Percentiles rank a stretch among this genome's conserved stretches.
These are phyloP conservation scores for Tetraselmis chui DNA, from an alignment of 139 green algal genomes.

Conservation along the genomic window DNA sequence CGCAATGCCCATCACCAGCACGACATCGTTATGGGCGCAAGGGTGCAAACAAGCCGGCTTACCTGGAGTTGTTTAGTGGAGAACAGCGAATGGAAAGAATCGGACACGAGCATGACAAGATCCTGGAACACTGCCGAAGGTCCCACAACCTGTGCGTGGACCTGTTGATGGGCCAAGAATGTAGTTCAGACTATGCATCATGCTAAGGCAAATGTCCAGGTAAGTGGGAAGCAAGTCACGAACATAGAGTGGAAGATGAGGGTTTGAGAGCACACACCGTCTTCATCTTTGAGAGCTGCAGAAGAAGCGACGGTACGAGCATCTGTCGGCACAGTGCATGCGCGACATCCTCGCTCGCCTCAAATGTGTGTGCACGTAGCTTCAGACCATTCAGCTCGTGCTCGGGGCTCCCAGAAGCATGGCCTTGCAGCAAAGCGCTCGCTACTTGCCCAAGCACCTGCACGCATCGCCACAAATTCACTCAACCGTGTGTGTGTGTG, in stretches of 20 bases:
- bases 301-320: neutral
- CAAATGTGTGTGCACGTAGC: neutral
- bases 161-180: neutral
- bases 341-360: neutral
- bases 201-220: neutral
- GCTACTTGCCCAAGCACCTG: neutral
- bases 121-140: neutral
- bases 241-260: neutral
- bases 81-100: neutral
- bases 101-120: neutral
- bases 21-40: neutral
- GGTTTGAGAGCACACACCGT: neutral
- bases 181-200: neutral
- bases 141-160: neutral
- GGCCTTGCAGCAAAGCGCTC: neutral
- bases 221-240: neutral
- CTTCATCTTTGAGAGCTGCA: neutral
- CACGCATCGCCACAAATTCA: neutral
- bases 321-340: neutral
- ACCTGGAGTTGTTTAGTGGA: neutral
- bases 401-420: neutral
- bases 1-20: neutral
- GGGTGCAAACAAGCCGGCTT: neutral
- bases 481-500: too few species aligned
- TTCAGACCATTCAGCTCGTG: neutral